Percentiles rank a stretch among this genome's conserved stretches.
phyloP scores from a whole-genome alignment of 306 rosid genomes.

The Fragaria vesca region DNA sequence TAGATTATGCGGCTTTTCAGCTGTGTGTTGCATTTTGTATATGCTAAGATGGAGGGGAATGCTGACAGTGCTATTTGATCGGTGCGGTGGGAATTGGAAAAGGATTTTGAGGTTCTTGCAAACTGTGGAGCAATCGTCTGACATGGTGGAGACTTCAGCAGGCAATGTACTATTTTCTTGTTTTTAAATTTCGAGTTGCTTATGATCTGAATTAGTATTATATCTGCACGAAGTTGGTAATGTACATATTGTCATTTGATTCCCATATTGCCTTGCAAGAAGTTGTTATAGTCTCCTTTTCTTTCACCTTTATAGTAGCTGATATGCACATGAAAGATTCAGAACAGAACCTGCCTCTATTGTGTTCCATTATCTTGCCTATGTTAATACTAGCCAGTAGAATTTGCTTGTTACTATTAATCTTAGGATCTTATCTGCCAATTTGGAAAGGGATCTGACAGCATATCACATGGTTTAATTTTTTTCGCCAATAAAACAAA shows the following conservation, averaged over 20 bases:
- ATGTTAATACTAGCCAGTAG: background rate
- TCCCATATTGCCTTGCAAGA: background rate
- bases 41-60: conserved; percentile 24
- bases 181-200: background rate
- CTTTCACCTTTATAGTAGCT: background rate
- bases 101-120: conserved; percentile 85
- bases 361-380: background rate
- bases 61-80: conserved; percentile 33
- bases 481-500: too few relatives aligned
- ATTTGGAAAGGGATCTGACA: too few relatives aligned
- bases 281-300: background rate
- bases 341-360: background rate
- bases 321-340: background rate
- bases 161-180: conserved; percentile 81
- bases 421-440: background rate
- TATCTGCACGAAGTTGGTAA: too few relatives aligned
- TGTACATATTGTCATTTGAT: background rate
- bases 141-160: conserved; percentile 65
- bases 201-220: background rate
- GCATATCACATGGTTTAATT: too few relatives aligned
- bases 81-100: too few relatives aligned
- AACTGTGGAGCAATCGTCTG: conserved; percentile 7
- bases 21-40: conserved; percentile 24
- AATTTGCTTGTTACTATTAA: background rate
- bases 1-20: too few relatives aligned